Evolutionary conservation across 169 alveolate genomes (phyloP), one percentile per base, ranked within the genome.

Genomic region (Plasmodium adleri): DNA sequence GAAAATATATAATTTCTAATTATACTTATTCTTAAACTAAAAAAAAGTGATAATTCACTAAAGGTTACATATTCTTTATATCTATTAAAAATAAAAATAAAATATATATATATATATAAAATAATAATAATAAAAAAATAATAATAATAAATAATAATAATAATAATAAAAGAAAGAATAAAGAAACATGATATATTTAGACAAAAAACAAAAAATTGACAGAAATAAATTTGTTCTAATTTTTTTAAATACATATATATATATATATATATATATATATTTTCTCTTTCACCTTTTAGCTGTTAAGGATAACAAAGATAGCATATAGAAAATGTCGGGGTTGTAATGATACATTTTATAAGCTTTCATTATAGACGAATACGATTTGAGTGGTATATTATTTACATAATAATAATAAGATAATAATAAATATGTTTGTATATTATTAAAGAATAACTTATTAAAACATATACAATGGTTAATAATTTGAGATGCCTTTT

Each of bases 401-500:
- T 66, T 80, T 39, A 80, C 72, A 62, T 63, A 68, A 26, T 80
- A 80, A 28, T 80, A 68, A 49, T 80, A 80, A 26, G 90, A 80
- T 39, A 80, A 43, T 67, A 80, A 58, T 54, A 80, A 67, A 80
- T 80, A 80, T 7, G 83, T 17, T 67, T 80, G 71, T 13, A 80
- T 80, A 80, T 80, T 80, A 80, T 80, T 49, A 47, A 80, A 80
- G 67, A 80, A 80, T 67, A 80, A 45, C 52, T 67, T 66, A 58
- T 80, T 80, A 10, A 80, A 22, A 67, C 58, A 67, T 67, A 67
- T 80, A 80, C 90, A 80, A 67, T 54, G 60, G 22, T 24, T 22
- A 20, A 80, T 47, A 54, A 80, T 80, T 80, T 80, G 90, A 39
- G 67, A 80, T 45, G 90, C 90, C 56, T 80, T 80, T 20, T 80